A percentile compares a stretch with the other conserved stretches of the same genome.
phyloP scores from a whole-genome alignment of 192 early-diverging fungal genomes.

The Jimgerdemannia flammicorona region DNA sequence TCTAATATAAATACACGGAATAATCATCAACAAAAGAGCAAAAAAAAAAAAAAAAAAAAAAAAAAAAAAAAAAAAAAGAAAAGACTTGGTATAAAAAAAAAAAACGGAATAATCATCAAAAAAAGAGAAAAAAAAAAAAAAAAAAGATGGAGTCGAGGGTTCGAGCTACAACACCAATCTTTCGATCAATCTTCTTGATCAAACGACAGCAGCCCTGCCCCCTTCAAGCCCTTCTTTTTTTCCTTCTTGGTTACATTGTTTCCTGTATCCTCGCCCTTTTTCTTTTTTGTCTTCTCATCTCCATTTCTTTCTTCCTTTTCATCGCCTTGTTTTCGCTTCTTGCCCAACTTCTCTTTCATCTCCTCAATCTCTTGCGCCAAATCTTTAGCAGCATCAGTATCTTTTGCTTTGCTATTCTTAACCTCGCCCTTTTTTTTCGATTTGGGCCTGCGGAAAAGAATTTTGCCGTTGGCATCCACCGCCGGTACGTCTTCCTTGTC shows the following conservation, averaged over 20 bases:
- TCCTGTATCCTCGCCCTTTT: background rate
- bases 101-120: too few species aligned
- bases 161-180: background rate
- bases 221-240: background rate
- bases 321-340: background rate
- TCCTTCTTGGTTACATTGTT: background rate
- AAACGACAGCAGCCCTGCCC: background rate
- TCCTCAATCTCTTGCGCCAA: background rate
- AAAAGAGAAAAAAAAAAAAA: background rate
- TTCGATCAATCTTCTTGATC: background rate
- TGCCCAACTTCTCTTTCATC: background rate
- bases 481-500: conserved; percentile 23
- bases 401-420: background rate
- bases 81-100: too few species aligned
- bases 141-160: background rate
- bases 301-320: background rate
- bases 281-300: background rate
- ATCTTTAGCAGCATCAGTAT: background rate
- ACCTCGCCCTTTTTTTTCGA: background rate
- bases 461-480: conserved; percentile 30
- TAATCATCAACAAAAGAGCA: too few species aligned
- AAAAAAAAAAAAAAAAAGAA: too few species aligned
- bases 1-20: too few species aligned
- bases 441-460: conserved; percentile 28
- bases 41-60: too few species aligned